These are phyloP conservation scores for Amanita pallidorosea DNA, from an alignment of 768 basidiomycete genomes.

Conservation along the genomic window DNA sequence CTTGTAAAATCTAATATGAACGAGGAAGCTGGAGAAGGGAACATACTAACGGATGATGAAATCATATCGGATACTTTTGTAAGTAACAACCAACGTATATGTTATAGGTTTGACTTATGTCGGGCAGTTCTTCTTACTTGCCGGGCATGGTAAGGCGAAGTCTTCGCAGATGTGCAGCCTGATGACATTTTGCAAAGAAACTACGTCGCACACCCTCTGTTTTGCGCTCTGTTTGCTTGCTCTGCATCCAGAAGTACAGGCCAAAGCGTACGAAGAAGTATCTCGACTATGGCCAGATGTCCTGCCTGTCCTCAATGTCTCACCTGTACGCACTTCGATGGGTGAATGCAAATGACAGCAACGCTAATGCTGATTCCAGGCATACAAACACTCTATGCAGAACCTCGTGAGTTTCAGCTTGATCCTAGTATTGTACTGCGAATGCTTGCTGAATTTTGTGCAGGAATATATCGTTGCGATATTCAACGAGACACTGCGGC, in stretches of 20 bases:
- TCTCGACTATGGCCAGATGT: slow-evolving; percentile 27
- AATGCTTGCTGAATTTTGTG: not conserved
- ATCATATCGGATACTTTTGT: slow-evolving; percentile 39
- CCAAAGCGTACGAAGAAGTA: slow-evolving; percentile 32
- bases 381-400: slow-evolving; percentile 27
- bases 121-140: slow-evolving; percentile 31
- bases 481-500: slow-evolving; percentile 35
- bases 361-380: slow-evolving; percentile 13
- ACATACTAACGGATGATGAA: slow-evolving; percentile 30
- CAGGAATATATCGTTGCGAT: slow-evolving; percentile 33
- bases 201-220: slow-evolving; percentile 31
- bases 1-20: slow-evolving; percentile 37
- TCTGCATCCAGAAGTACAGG: slow-evolving; percentile 37
- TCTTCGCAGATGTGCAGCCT: not conserved
- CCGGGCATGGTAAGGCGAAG: slow-evolving; percentile 32
- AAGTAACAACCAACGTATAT: slow-evolving; percentile 7
- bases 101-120: not conserved
- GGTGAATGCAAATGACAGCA: not conserved
- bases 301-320: slow-evolving; percentile 12
- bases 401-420: slow-evolving; percentile 19
- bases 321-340: slow-evolving; percentile 16
- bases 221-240: slow-evolving; percentile 36
- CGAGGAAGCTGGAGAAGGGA: slow-evolving; percentile 18
- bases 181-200: slow-evolving; percentile 23
- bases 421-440: not conserved